These are phyloP conservation scores for Neopestalotiopsis rosae DNA, from an alignment of 2,329 filamentous ascomycete species.

Conservation along the genomic window DNA sequence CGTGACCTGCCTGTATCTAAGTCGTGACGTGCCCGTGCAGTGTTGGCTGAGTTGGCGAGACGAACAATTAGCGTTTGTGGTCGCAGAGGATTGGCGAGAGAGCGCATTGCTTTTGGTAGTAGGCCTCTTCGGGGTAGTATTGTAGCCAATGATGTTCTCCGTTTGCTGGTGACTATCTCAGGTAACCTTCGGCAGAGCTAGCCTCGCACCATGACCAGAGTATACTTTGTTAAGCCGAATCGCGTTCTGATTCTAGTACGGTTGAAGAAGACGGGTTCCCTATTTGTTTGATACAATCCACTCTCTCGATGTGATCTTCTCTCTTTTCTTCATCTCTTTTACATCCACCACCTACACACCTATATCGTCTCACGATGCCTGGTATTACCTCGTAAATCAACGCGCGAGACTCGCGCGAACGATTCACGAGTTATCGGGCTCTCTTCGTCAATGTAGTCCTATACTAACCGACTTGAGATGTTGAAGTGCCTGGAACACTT, in stretches of 20 bases:
- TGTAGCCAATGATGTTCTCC: neutral
- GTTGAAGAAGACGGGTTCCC: neutral
- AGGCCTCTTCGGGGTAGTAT: neutral
- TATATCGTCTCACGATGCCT: too few relatives aligned
- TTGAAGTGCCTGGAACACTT: too few relatives aligned
- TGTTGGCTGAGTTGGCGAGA: neutral
- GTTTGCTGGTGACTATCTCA: neutral
- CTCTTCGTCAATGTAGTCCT: too few relatives aligned
- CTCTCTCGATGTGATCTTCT: too few relatives aligned
- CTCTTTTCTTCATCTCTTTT: too few relatives aligned
- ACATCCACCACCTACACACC: too few relatives aligned
- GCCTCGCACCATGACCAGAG: neutral
- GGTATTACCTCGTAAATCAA: too few relatives aligned
- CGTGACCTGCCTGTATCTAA: neutral
- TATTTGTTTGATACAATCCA: too few relatives aligned
- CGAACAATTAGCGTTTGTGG: neutral
- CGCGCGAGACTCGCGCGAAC: too few relatives aligned
- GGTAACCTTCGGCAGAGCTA: neutral
- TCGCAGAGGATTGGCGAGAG: neutral
- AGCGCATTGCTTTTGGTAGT: neutral
- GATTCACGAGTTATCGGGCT: too few relatives aligned
- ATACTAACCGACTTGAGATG: too few relatives aligned
- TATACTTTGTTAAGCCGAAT: neutral
- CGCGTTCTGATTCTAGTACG: neutral
- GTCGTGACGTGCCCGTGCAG: neutral